phyloP scores from a whole-genome alignment of 805 yeast species.

The Candida yuanshanica region DNA sequence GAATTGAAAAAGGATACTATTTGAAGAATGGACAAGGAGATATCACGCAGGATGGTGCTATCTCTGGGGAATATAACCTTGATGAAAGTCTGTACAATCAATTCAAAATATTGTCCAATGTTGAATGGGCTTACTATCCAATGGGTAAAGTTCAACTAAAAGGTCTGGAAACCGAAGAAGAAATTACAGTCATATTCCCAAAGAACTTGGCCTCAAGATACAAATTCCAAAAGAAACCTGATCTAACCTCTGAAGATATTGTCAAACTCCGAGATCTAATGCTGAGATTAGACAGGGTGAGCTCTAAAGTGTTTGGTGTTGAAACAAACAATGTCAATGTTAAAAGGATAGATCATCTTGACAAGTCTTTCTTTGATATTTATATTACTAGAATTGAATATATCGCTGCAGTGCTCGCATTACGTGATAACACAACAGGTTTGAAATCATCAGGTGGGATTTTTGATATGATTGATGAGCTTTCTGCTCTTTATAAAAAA shows the following conservation, averaged over 20 bases:
- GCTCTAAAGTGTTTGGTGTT: constrained; percentile 45
- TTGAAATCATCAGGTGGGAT: constrained; percentile 12
- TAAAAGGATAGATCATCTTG: constrained; percentile 33
- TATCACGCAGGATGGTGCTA: constrained; percentile 32
- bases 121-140: constrained; percentile 62
- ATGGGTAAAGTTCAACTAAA: constrained; percentile 87
- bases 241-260: constrained; percentile 35
- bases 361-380: constrained; percentile 55
- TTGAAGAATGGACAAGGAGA: constrained; percentile 11
- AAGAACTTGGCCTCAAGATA: constrained; percentile 53
- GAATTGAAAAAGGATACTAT: constrained; percentile 36
- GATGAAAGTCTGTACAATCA: constrained; percentile 63
- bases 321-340: constrained; percentile 14
- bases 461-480: constrained; percentile 15
- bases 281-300: constrained; percentile 51
- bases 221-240: constrained; percentile 34
- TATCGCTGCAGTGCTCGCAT: constrained; percentile 38
- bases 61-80: constrained; percentile 34
- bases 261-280: constrained; percentile 49
- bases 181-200: constrained; percentile 76
- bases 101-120: constrained; percentile 53
- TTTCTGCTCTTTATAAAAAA: neutral
- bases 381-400: constrained; percentile 66
- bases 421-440: constrained; percentile 35
- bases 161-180: constrained; percentile 92